These are phyloP conservation scores for Xylariaceae sp. DNA, from an alignment of 2,329 filamentous ascomycete species.

Conservation along the genomic window DNA sequence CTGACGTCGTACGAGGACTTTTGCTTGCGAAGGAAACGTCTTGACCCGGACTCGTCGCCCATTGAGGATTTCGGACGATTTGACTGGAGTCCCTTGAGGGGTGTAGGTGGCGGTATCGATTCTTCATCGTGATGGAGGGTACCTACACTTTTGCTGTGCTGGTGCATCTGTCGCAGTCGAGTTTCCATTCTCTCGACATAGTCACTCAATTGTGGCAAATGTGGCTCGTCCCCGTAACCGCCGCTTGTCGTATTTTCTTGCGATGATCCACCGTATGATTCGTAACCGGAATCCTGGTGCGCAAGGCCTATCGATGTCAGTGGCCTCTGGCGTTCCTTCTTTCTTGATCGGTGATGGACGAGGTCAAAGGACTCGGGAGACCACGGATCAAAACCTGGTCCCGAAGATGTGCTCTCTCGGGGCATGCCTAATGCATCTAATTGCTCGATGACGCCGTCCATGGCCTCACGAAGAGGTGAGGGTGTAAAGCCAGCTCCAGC, in stretches of 20 bases:
- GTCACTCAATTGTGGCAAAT: slow-evolving; percentile 71
- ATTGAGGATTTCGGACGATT: slow-evolving; percentile 60
- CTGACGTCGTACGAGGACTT: slow-evolving; percentile 80
- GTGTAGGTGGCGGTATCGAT: slow-evolving; percentile 26
- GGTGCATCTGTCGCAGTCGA: slow-evolving; percentile 69
- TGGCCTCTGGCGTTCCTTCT: slow-evolving; percentile 46
- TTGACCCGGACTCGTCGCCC: slow-evolving; percentile 40
- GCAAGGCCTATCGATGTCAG: slow-evolving; percentile 73
- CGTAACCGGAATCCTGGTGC: slow-evolving; percentile 59
- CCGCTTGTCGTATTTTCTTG: slow-evolving; percentile 44
- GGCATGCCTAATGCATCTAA: slow-evolving; percentile 78
- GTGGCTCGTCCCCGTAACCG: slow-evolving; percentile 47
- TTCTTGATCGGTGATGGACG: slow-evolving; percentile 42
- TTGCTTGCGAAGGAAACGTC: slow-evolving; percentile 55
- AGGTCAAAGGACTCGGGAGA: slow-evolving; percentile 81
- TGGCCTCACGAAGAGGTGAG: slow-evolving; percentile 87
- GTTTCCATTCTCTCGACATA: slow-evolving; percentile 93
- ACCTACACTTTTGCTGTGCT: slow-evolving; percentile 48
- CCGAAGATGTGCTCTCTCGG: slow-evolving; percentile 53
- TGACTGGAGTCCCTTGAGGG: slow-evolving; percentile 50
- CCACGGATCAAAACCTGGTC: slow-evolving; percentile 71
- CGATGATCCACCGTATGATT: slow-evolving; percentile 57
- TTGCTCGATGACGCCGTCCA: slow-evolving; percentile 98
- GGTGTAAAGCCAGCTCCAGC: slow-evolving; percentile 71
- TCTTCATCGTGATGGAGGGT: slow-evolving; percentile 35